Evolutionary conservation across 1,284 basidiomycete genomes (phyloP).

Genomic region (Pascua sp.): DNA sequence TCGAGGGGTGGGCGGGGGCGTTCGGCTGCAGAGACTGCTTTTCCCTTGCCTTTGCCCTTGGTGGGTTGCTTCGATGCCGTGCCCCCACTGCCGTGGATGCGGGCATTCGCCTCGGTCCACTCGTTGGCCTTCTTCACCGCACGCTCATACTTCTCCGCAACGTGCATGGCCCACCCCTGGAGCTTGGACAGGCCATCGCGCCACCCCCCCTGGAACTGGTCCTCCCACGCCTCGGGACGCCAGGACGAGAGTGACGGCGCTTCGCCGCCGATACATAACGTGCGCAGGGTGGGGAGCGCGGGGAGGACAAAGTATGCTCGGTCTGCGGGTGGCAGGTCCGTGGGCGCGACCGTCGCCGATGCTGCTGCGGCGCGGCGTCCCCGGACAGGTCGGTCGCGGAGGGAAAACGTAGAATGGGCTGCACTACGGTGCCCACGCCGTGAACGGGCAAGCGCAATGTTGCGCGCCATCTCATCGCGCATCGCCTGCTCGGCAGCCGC

Average conservation of each 20-base stretch:
- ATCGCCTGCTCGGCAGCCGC: conserved; percentile 15
- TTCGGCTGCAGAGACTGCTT: conserved; percentile 12
- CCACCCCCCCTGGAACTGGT: conserved; percentile 47
- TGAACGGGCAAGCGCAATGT: conserved; percentile 31
- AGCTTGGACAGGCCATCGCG: conserved; percentile 41
- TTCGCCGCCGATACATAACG: conserved; percentile 48
- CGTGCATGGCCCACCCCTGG: conserved; percentile 43
- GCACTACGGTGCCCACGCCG: conserved; percentile 44
- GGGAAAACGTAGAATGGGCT: conserved; percentile 42
- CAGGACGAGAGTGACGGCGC: conserved; percentile 30
- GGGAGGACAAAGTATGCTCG: conserved; percentile 46
- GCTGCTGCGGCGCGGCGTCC: not conserved
- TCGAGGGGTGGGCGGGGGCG: conserved; percentile 38
- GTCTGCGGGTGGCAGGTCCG: conserved; percentile 34
- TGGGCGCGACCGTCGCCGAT: conserved; percentile 12
- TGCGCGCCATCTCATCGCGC: conserved; percentile 28
- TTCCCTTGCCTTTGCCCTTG: conserved; percentile 34
- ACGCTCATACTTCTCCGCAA: conserved; percentile 47
- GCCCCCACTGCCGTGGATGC: not conserved
- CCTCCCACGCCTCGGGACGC: conserved; percentile 40
- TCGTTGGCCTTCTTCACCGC: conserved; percentile 42
- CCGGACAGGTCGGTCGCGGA: conserved; percentile 39
- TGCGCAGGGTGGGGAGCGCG: conserved; percentile 40
- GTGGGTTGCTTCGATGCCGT: not conserved
- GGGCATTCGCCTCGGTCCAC: conserved; percentile 24